Evolutionary conservation across 257 asterid species (phyloP).

Genomic region (Petunia axillaris): DNA sequence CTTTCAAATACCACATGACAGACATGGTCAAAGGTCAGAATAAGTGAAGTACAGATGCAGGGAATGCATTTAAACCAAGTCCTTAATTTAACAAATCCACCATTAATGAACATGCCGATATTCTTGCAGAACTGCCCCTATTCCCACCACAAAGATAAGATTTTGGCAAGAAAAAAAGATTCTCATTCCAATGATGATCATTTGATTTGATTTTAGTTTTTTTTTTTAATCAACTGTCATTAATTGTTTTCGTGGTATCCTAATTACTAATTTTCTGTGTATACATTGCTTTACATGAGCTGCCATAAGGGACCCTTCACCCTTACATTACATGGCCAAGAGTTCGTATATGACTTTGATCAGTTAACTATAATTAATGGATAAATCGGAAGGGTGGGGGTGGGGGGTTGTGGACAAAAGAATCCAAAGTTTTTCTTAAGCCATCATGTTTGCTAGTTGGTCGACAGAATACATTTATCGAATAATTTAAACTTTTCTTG

Average conservation of each 20-base stretch:
- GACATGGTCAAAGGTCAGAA: slow-evolving; percentile 24
- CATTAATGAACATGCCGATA: slow-evolving; percentile 25
- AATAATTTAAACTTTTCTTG: slow-evolving; percentile 1
- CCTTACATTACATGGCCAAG: too few relatives aligned
- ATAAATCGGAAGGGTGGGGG: background rate
- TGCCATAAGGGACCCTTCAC: background rate
- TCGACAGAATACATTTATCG: slow-evolving; percentile 23
- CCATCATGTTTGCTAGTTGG: slow-evolving; percentile 27
- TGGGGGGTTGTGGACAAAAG: slow-evolving; percentile 18
- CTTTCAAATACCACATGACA: slow-evolving; percentile 14
- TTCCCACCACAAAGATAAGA: background rate
- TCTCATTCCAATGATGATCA: slow-evolving; percentile 17
- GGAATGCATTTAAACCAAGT: background rate
- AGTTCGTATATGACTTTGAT: background rate
- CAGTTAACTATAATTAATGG: background rate
- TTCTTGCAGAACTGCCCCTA: slow-evolving; percentile 16
- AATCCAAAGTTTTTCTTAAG: slow-evolving; percentile 21
- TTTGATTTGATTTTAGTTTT: background rate
- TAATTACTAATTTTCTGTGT: too few relatives aligned
- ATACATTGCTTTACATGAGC: background rate
- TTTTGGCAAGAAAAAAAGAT: background rate
- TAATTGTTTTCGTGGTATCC: background rate
- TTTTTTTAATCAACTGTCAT: background rate
- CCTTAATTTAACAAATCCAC: background rate
- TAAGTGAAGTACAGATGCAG: slow-evolving; percentile 15